Conservation (phyloP, 2,329 filamentous ascomycete genomes). For the Leptoxyphium fumago region DNA sequence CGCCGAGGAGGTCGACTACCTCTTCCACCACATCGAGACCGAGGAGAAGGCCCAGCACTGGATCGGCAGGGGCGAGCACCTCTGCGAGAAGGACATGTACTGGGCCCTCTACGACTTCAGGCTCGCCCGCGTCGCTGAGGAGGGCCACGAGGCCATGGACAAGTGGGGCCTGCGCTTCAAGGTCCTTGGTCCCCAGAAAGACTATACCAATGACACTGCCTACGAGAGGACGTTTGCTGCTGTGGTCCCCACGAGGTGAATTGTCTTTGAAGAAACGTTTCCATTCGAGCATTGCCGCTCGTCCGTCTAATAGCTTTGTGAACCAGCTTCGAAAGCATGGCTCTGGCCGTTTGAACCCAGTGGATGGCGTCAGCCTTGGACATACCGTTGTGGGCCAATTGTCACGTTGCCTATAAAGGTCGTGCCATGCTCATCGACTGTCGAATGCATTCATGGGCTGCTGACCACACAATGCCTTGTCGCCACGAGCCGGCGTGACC, state of each 20-base stretch:
- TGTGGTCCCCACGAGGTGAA: not conserved
- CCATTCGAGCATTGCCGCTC: no score
- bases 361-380: not conserved
- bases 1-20: slow-evolving; percentile 44
- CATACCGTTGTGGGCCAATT: not conserved
- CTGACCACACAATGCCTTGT: no score
- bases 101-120: slow-evolving; percentile 54
- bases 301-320: not conserved
- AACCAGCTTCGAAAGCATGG: not conserved
- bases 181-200: slow-evolving; percentile 23
- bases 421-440: not conserved
- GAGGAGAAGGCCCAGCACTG: slow-evolving; percentile 30
- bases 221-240: slow-evolving; percentile 13
- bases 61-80: slow-evolving; percentile 51
- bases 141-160: slow-evolving; percentile 11
- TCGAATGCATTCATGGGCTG: not conserved
- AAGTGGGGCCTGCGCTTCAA: slow-evolving; percentile 23
- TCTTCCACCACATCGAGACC: slow-evolving; percentile 64
- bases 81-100: slow-evolving; percentile 60
- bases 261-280: not conserved
- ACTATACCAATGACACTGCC: slow-evolving; percentile 24
- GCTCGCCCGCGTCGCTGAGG: slow-evolving; percentile 16
- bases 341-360: not conserved
- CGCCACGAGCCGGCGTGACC: no score
- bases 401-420: not conserved